Percentiles rank a stretch among this genome's conserved stretches.
phyloP scores from a whole-genome alignment of 2,329 filamentous ascomycete species.

The Aspergillus amoenus region DNA sequence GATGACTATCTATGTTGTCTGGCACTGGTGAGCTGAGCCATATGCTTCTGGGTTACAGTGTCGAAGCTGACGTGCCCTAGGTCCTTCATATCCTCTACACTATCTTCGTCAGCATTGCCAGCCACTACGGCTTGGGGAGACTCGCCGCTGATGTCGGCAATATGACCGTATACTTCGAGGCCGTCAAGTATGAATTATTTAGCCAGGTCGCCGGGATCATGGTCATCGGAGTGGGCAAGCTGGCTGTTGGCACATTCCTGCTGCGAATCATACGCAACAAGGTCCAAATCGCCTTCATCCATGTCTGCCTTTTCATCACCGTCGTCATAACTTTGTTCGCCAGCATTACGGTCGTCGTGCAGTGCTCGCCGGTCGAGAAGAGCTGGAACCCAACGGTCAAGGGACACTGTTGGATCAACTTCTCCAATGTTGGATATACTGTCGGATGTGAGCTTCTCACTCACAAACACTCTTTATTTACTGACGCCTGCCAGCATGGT shows the following conservation, averaged over 20 bases:
- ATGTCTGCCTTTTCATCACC: slow-evolving; percentile 15
- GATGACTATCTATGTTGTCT: slow-evolving; percentile 18
- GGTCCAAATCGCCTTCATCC: slow-evolving; percentile 22
- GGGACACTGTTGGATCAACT: slow-evolving; percentile 23
- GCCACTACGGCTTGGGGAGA: slow-evolving; percentile 16
- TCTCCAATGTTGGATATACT: slow-evolving; percentile 24
- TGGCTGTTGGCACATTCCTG: slow-evolving; percentile 20
- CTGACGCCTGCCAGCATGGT: not conserved
- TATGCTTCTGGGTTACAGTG: too few species aligned
- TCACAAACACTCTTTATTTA: not conserved
- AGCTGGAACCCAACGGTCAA: slow-evolving; percentile 18
- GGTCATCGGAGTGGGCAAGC: slow-evolving; percentile 22
- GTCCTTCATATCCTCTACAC: slow-evolving; percentile 20
- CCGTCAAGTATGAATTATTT: slow-evolving; percentile 25
- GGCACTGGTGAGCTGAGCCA: slow-evolving; percentile 1
- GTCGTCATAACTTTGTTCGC: slow-evolving; percentile 19
- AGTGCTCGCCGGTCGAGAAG: slow-evolving; percentile 6
- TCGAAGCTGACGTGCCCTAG: slow-evolving; percentile 1
- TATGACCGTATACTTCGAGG: slow-evolving; percentile 18
- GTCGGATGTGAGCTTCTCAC: slow-evolving; percentile 20
- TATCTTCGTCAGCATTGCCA: slow-evolving; percentile 18
- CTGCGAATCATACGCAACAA: slow-evolving; percentile 23
- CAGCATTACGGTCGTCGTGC: slow-evolving; percentile 20
- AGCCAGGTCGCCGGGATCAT: slow-evolving; percentile 25
- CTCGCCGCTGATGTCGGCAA: slow-evolving; percentile 17